These are phyloP conservation scores for Leonotis leonurus DNA, from an alignment of 257 asterid species.

Conservation along the genomic window DNA sequence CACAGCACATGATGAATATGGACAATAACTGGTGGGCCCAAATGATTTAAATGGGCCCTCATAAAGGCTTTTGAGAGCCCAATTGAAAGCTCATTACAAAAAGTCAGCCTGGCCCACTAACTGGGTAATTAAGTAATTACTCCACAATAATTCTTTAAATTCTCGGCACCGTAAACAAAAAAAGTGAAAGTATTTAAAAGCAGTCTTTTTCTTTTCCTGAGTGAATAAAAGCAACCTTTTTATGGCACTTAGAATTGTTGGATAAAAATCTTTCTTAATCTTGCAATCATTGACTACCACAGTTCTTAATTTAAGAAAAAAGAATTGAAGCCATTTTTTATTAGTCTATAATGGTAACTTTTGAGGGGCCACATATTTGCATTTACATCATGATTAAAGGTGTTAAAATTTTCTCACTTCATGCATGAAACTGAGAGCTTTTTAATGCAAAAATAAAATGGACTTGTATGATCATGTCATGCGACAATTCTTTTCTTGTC, in stretches of 20 bases:
- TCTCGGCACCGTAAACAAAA: background rate
- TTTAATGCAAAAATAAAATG: constrained; percentile 14
- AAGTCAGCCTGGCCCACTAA: constrained; percentile 36
- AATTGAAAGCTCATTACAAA: background rate
- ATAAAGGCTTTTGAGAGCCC: constrained; percentile 15
- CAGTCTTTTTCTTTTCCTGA: constrained; percentile 31
- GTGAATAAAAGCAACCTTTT: constrained; percentile 49
- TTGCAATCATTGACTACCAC: constrained; percentile 59
- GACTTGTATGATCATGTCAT: constrained; percentile 5
- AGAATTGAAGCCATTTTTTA: constrained; percentile 21
- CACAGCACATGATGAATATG: background rate
- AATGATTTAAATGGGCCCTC: background rate
- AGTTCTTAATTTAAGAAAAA: constrained; percentile 26
- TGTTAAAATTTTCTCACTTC: constrained; percentile 17
- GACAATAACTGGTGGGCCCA: constrained; percentile 5
- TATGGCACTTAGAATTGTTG: constrained; percentile 41
- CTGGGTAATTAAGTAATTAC: constrained; percentile 13
- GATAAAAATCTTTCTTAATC: constrained; percentile 29
- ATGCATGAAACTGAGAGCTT: constrained; percentile 38
- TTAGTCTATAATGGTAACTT: constrained; percentile 21
- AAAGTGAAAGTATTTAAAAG: constrained; percentile 31
- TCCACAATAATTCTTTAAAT: too few species aligned
- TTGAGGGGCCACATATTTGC: constrained; percentile 36
- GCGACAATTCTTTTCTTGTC: background rate
- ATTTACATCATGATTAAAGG: constrained; percentile 39